Percentiles rank a stretch among this genome's conserved stretches.
phyloP scores from a whole-genome alignment of 108 stramenopile genomes.

The Hondaea fermentalgiana region DNA sequence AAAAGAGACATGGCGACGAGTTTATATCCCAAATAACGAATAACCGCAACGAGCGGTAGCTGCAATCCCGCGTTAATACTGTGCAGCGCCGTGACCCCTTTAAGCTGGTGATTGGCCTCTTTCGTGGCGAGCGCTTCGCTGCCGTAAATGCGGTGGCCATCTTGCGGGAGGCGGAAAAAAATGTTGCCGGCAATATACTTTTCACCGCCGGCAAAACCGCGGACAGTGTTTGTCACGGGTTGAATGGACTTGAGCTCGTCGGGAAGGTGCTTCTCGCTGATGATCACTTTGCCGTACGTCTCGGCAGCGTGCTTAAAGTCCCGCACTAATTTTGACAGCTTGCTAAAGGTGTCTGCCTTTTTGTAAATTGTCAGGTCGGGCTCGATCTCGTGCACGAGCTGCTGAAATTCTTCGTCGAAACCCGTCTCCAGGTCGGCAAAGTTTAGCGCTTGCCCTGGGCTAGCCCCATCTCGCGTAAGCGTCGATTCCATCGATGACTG shows the following conservation, averaged over 20 bases:
- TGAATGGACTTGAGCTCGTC: neutral
- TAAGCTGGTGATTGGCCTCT: conserved; percentile 5
- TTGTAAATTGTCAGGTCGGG: neutral
- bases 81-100: neutral
- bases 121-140: neutral
- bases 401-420: conserved; percentile 7
- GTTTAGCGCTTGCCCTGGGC: neutral
- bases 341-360: neutral
- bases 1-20: conserved; percentile 12
- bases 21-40: neutral
- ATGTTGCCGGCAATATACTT: conserved; percentile 14
- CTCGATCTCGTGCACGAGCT: neutral
- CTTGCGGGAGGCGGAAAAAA: neutral
- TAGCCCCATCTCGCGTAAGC: neutral
- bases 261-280: neutral
- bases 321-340: neutral
- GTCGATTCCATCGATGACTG: neutral
- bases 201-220: neutral
- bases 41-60: neutral
- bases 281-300: neutral
- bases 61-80: neutral
- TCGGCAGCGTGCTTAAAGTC: neutral
- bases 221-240: neutral
- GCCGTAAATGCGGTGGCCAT: neutral
- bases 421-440: neutral